These are phyloP conservation scores for Neonectria neomacrospora DNA, from an alignment of 2,329 filamentous ascomycete genomes.

Conservation along the genomic window DNA sequence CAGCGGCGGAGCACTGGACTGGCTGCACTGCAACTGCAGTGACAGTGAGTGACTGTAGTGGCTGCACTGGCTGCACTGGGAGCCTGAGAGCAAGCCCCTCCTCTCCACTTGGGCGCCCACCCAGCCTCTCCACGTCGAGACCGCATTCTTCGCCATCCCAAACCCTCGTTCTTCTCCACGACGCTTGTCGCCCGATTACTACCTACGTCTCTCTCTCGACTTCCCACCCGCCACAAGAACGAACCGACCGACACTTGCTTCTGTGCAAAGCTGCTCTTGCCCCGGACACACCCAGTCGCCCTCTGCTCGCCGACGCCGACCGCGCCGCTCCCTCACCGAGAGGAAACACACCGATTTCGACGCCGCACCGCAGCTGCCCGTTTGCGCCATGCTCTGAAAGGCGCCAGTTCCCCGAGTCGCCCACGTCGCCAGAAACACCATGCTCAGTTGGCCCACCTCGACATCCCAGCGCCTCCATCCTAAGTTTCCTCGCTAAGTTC, in stretches of 20 bases:
- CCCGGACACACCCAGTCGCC: background rate
- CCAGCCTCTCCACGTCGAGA: constrained; percentile 32
- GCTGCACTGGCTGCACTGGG: background rate
- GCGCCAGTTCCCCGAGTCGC: constrained; percentile 18
- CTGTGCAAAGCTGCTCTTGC: background rate
- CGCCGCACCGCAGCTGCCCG: background rate
- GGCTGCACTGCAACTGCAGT: background rate
- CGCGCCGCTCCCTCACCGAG: background rate
- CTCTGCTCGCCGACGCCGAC: background rate
- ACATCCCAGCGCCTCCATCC: constrained; percentile 16
- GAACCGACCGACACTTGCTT: background rate
- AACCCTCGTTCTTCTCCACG: constrained; percentile 17
- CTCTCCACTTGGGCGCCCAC: constrained; percentile 21
- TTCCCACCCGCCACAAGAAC: constrained; percentile 5
- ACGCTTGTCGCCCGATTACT: background rate
- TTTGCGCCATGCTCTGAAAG: constrained; percentile 28
- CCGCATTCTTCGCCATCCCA: constrained; percentile 24
- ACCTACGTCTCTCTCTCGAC: background rate
- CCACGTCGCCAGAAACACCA: constrained; percentile 25
- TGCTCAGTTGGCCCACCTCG: constrained; percentile 31
- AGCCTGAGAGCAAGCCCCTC: constrained; percentile 21
- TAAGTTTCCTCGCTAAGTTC: constrained; percentile 25
- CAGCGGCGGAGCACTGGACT: constrained; percentile 14
- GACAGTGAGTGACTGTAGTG: too few species aligned
- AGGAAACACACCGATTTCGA: background rate